phyloP scores from a whole-genome alignment of 441 rosid genomes.

The Geranium incanum region DNA sequence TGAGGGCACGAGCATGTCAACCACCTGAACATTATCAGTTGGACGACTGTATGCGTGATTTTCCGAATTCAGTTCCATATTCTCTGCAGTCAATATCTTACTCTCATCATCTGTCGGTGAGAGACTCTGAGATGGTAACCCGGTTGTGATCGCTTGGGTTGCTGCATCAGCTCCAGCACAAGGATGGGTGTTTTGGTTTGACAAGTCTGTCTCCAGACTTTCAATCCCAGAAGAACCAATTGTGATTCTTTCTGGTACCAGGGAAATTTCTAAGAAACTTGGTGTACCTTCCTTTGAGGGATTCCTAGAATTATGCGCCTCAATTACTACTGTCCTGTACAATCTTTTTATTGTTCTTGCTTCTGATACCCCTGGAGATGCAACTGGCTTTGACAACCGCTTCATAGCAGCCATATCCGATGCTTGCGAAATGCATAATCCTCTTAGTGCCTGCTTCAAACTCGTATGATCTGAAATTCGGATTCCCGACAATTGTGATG shows the following conservation, averaged over 20 bases:
- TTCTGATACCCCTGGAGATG: constrained; percentile 43
- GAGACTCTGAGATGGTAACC: constrained; percentile 27
- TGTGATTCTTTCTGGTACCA: constrained; percentile 42
- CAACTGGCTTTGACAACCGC: constrained; percentile 43
- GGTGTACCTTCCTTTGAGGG: constrained; percentile 36
- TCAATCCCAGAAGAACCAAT: constrained; percentile 27
- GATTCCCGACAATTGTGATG: constrained; percentile 51
- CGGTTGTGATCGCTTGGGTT: constrained; percentile 16
- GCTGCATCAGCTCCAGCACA: constrained; percentile 19
- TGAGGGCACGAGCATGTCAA: constrained; percentile 19
- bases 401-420: constrained; percentile 84
- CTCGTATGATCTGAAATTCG: constrained; percentile 64
- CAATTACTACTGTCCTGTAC: constrained; percentile 57
- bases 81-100: constrained; percentile 25
- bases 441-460: constrained; percentile 82
- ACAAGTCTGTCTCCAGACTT: constrained; percentile 25
- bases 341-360: constrained; percentile 53
- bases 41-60: constrained; percentile 25
- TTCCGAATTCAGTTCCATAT: constrained; percentile 14
- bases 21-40: constrained; percentile 20
- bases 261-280: constrained; percentile 54
- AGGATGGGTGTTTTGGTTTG: constrained; percentile 24
- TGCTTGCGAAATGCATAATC: constrained; percentile 76
- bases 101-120: constrained; percentile 20
- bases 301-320: constrained; percentile 43